Base-by-base conservation (phyloP, 1,284 basidiomycete genomes). In the Afroboletus lepidellus region DNA sequence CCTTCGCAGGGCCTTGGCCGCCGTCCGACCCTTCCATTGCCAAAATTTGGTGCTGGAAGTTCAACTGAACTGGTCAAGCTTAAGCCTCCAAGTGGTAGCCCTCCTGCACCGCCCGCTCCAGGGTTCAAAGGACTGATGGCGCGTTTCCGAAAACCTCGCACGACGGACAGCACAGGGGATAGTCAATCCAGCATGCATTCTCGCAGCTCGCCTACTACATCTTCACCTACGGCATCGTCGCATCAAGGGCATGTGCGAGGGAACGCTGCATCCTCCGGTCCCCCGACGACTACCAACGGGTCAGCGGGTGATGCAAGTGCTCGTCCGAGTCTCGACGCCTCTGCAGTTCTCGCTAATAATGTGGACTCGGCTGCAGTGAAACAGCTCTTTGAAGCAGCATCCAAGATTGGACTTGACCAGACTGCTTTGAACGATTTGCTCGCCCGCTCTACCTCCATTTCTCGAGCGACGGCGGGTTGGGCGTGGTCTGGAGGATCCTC, bases 61-160 rank as follows among this genome's bases (percentile, higher is more conserved):
- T 75, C 80, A 11, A 77, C 74, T 5, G 84, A 87, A 46, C 60
- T 72, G 30, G 68, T 69, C 20, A 76, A 78, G 56, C 75, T 77
- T 54, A 84, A 81, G 60, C 72, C 77, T 3, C 67, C 79, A 21
- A 62, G 78, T 21, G 69, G 78, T 16, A 81, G 78, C 53, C 84
- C 85, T 20, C 84, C 85, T 56, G 80, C 85, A 5, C 84, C 86
- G 20, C 80, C 86, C 23, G 77, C 82, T 13, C 88, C 87, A 32
- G 84, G 87, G 38, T 62, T 90, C 23, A 87, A 83, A 66, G 83
- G 87, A 11, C 85, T 92, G 67, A 90, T 92, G 80, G 81, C 87
- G 25, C 80, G 86, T 34, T 87, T 92, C 65, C 80, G 87, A 46
- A 90, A 83, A 63, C 80, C 77, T 55, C 78, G 84, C 48, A 63